Conservation (phyloP, 1,139 yeast genomes). For the Kodamaea sp. region DNA sequence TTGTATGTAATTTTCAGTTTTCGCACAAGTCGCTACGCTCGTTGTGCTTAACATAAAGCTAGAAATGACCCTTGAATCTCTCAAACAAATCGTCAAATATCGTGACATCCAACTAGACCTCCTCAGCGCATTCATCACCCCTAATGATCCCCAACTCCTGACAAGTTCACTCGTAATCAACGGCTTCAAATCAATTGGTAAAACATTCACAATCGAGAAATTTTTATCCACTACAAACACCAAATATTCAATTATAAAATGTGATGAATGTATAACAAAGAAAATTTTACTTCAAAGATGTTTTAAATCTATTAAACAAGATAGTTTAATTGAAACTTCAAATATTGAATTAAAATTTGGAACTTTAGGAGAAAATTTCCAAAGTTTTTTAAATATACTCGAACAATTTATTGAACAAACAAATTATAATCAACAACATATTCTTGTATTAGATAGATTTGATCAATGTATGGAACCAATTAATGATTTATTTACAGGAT, state of each 20-base stretch:
- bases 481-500: conserved; percentile 43
- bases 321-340: conserved; percentile 17
- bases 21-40: too few species aligned
- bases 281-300: conserved; percentile 39
- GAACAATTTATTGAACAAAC: conserved; percentile 33
- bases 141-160: conserved; percentile 20
- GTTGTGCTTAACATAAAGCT: too few species aligned
- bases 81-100: conserved; percentile 10
- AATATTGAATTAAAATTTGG: conserved; percentile 9
- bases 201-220: conserved; percentile 28
- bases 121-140: conserved; percentile 24
- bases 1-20: too few species aligned
- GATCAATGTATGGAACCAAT: conserved; percentile 53
- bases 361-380: conserved; percentile 40
- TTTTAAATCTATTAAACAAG: conserved; percentile 26
- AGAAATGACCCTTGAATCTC: conserved; percentile 1
- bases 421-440: conserved; percentile 39
- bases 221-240: conserved; percentile 24
- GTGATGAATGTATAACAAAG: conserved; percentile 41
- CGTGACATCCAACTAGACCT: conserved; percentile 29
- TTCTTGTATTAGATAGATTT: conserved; percentile 55
- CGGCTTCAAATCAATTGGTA: conserved; percentile 43
- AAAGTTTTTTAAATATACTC: conserved; percentile 42
- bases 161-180: conserved; percentile 33
- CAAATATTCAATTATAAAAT: conserved; percentile 26